Conservation (phyloP, 257 asterid genomes). For the Solanum neorickii region DNA sequence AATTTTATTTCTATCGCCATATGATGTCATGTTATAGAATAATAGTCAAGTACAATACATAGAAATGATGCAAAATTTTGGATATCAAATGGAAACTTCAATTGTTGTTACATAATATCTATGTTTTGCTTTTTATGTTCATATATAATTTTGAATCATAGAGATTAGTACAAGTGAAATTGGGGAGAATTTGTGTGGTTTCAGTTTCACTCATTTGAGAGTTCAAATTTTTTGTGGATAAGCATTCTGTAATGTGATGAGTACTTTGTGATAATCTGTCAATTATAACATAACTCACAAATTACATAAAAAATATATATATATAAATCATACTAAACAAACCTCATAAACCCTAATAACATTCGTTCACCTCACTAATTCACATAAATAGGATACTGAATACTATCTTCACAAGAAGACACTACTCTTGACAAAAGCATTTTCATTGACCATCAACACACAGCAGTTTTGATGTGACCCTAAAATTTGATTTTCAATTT, state of each 20-base stretch:
- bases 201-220: neutral
- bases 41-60: neutral
- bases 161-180: neutral
- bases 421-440: neutral
- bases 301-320: no score
- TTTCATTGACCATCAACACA: neutral
- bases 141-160: neutral
- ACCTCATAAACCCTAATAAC: neutral
- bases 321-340: neutral
- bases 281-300: neutral
- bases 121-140: neutral
- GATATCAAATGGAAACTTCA: neutral
- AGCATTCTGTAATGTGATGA: neutral
- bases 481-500: neutral
- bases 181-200: neutral
- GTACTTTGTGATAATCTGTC: neutral
- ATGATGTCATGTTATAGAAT: conserved; percentile 10
- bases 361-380: neutral
- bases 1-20: conserved; percentile 10
- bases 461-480: neutral
- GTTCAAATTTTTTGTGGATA: neutral
- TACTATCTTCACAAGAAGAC: neutral
- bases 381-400: neutral
- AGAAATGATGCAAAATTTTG: neutral
- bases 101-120: neutral